Evolutionary conservation across 306 rosid species (phyloP).

Genomic region (Delonix regia): DNA sequence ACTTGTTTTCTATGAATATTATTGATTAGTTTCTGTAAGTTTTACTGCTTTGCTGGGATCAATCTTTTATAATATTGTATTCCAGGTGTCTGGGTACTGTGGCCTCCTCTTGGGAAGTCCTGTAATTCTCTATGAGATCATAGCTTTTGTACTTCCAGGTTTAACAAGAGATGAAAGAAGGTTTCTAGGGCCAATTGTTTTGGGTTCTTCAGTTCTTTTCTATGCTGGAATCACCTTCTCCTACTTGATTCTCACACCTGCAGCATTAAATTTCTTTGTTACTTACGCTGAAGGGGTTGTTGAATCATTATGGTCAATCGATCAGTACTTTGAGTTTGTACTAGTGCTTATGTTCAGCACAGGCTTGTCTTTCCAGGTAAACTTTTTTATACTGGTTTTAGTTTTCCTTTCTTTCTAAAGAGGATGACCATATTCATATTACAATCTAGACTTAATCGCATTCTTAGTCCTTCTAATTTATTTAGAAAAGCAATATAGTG

Average conservation of each 20-base stretch:
- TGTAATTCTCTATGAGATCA: slow-evolving; percentile 82
- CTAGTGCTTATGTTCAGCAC: slow-evolving; percentile 95
- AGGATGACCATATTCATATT: neutral
- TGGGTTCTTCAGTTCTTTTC: slow-evolving; percentile 91
- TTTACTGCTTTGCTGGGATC: slow-evolving; percentile 1
- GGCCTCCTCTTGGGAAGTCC: slow-evolving; percentile 95
- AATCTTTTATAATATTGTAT: slow-evolving; percentile 29
- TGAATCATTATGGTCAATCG: slow-evolving; percentile 95
- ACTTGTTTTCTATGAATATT: neutral
- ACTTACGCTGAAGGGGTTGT: slow-evolving; percentile 89
- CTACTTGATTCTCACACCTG: slow-evolving; percentile 77
- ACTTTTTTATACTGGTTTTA: neutral
- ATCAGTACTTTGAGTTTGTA: slow-evolving; percentile 93
- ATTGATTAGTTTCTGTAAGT: neutral
- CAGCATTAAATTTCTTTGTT: slow-evolving; percentile 88
- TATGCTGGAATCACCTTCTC: slow-evolving; percentile 88
- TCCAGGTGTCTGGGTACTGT: slow-evolving; percentile 94
- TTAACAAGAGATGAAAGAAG: slow-evolving; percentile 78
- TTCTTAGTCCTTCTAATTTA: no score
- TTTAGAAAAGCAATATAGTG: no score
- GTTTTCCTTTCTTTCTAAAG: neutral
- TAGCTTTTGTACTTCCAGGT: slow-evolving; percentile 89
- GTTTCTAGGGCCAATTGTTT: slow-evolving; percentile 87
- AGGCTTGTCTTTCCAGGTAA: slow-evolving; percentile 98
- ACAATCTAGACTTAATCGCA: neutral